phyloP scores from a whole-genome alignment of 441 rosid species.

The Populus hybrid region DNA sequence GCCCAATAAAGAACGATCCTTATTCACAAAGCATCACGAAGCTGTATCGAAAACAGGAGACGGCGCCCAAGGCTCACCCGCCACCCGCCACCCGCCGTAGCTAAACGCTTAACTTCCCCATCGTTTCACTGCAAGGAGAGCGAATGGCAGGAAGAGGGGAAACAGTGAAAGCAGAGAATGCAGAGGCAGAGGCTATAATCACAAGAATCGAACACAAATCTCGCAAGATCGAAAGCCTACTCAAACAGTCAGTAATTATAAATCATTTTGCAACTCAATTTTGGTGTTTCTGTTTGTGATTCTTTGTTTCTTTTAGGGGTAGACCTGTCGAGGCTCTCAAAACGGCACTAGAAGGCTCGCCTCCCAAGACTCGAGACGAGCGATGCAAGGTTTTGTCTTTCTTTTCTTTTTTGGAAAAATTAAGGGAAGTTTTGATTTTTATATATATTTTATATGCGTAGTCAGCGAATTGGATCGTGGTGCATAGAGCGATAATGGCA shows the following conservation, averaged over 20 bases:
- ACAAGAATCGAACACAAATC: constrained; percentile 84
- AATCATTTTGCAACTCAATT: background rate
- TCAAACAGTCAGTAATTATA: constrained; percentile 46
- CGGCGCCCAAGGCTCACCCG: background rate
- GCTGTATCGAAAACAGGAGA: background rate
- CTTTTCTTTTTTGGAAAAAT: background rate
- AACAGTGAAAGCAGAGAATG: constrained; percentile 71
- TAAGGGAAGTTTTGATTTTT: too few species aligned
- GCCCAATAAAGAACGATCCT: background rate
- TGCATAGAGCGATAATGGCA: constrained; percentile 85
- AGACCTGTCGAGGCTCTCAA: constrained; percentile 82
- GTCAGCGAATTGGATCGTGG: constrained; percentile 90
- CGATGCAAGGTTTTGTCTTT: constrained; percentile 72
- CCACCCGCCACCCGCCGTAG: background rate
- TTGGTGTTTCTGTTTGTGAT: background rate
- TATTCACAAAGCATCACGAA: background rate
- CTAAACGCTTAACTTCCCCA: background rate
- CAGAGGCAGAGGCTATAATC: constrained; percentile 85
- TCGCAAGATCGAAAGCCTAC: constrained; percentile 81
- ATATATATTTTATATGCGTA: constrained; percentile 17
- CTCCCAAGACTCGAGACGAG: constrained; percentile 68
- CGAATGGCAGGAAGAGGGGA: constrained; percentile 52
- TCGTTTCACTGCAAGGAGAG: background rate
- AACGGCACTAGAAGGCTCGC: constrained; percentile 88
- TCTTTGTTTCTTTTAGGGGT: constrained; percentile 25